Evolutionary conservation across 495 filamentous ascomycete genomes (phyloP).

Genomic region (Xylaria cubensis): DNA sequence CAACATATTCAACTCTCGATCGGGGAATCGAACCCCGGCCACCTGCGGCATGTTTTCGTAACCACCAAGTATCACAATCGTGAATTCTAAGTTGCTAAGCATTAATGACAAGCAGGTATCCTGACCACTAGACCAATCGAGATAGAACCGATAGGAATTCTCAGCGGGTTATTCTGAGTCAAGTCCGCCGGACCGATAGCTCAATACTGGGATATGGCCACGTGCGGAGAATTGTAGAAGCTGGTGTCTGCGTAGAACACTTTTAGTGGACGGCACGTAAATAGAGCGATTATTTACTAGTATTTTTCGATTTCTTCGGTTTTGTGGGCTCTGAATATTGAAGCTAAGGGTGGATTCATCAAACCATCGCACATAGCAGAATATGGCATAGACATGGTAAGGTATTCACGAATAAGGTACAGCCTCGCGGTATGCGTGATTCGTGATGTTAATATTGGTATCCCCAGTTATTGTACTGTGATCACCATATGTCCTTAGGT

Average conservation of each 20-base stretch:
- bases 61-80: not conserved
- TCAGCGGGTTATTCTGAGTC: not conserved
- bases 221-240: not conserved
- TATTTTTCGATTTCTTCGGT: not conserved
- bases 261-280: not conserved
- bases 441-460: not conserved
- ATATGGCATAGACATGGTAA: not conserved
- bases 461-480: not conserved
- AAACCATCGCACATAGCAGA: not conserved
- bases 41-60: slow-evolving; percentile 35
- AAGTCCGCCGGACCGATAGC: not conserved
- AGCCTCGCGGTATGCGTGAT: not conserved
- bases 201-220: not conserved
- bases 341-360: not conserved
- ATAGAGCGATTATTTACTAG: not conserved
- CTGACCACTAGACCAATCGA: slow-evolving; percentile 30
- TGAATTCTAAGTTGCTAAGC: not conserved
- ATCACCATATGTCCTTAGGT: not conserved
- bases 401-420: not conserved
- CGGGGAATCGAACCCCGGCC: slow-evolving; percentile 53
- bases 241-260: not conserved
- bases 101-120: slow-evolving; percentile 23
- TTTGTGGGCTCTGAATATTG: not conserved
- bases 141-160: not conserved
- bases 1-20: slow-evolving; percentile 36